Base-by-base conservation (phyloP, 2,329 filamentous ascomycete species). In the Ophiognomonia clavigignenti-juglandacearum region DNA sequence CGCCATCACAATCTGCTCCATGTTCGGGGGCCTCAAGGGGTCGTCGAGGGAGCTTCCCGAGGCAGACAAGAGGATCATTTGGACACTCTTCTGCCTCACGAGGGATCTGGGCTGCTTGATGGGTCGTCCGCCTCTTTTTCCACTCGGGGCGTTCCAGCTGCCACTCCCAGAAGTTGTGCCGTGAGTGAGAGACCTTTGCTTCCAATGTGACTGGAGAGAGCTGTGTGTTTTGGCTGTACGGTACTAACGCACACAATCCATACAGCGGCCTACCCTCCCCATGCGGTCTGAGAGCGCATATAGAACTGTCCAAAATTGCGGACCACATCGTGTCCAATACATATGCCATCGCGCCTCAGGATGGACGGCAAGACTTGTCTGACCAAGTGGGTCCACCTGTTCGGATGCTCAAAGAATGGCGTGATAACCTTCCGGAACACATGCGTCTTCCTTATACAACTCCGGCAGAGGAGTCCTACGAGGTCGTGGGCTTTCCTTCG, bases 71-170 rank as follows among this genome's bases (percentile, higher is more conserved):
- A 61, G 74, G 29, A 62, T 71, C 6, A 76, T 77, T 45, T 77
- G 74, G 74, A 77, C 73, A 0, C 61, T 76, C 2, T 77, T 74
- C 47, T 64, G 72, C n/a, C 57, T 77, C 13, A 73, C 77, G 52
- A 64, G 72, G 26, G 66, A 64, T 57, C 52, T 76, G 35, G 70
- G 72, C 50, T 74, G 70, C 46, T 59, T 76, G 4, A 72, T 74
- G 63, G 74, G 74, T 5, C 66, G 74, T 13, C 72, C 73, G 1
- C 68, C 72, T 0, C 64, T 66, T 3, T 68, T 74, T 11, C 61
- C 64, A 27, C 71, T 76, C 35, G 71, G 75, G 29, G 70, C 71
- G 3, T 71, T 77, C 46, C 65, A 63, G 23, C 56, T 77, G 2
- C 58, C 64, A 3, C 53, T 68, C 4, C 74, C 74, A 1, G 58